These are phyloP conservation scores for Cylindrodendrum hubeiense DNA, from an alignment of 2,329 filamentous ascomycete species.

Conservation along the genomic window DNA sequence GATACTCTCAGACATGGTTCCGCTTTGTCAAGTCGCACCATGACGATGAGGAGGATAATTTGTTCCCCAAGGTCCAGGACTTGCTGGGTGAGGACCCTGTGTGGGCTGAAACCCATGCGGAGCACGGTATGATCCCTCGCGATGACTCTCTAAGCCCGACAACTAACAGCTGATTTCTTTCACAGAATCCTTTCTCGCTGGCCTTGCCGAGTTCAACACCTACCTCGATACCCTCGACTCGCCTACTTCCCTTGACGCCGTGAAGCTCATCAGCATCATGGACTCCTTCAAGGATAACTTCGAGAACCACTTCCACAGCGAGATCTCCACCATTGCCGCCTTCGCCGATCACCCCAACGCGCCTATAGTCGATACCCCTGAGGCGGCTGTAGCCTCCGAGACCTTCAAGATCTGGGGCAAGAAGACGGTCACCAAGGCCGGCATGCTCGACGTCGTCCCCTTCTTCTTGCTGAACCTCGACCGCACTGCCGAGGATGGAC, in stretches of 20 bases:
- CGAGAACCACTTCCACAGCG: slow-evolving; percentile 67
- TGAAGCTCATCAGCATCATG: slow-evolving; percentile 63
- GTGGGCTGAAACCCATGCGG: slow-evolving; percentile 65
- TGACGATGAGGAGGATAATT: slow-evolving; percentile 68
- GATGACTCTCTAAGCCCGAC: background rate
- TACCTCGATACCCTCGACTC: slow-evolving; percentile 61
- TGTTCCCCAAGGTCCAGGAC: slow-evolving; percentile 68
- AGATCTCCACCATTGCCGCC: slow-evolving; percentile 64
- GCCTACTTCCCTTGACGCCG: slow-evolving; percentile 57
- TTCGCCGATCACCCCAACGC: slow-evolving; percentile 64
- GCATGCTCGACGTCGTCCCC: slow-evolving; percentile 69
- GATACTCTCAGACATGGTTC: slow-evolving; percentile 69
- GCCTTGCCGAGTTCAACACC: slow-evolving; percentile 63
- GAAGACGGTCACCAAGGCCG: slow-evolving; percentile 72
- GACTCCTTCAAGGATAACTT: slow-evolving; percentile 63
- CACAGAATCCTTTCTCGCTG: slow-evolving; percentile 62
- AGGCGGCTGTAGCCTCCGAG: slow-evolving; percentile 58
- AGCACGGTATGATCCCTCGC: slow-evolving; percentile 60
- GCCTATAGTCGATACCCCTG: slow-evolving; percentile 59
- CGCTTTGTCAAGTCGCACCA: slow-evolving; percentile 72
- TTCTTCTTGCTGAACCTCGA: slow-evolving; percentile 76
- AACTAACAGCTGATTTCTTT: background rate
- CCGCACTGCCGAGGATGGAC: slow-evolving; percentile 67
- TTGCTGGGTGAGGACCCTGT: slow-evolving; percentile 63
- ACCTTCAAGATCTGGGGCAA: slow-evolving; percentile 73